Base-by-base conservation (phyloP, 805 yeast genomes). In the Wickerhamomyces strasburgensis region DNA sequence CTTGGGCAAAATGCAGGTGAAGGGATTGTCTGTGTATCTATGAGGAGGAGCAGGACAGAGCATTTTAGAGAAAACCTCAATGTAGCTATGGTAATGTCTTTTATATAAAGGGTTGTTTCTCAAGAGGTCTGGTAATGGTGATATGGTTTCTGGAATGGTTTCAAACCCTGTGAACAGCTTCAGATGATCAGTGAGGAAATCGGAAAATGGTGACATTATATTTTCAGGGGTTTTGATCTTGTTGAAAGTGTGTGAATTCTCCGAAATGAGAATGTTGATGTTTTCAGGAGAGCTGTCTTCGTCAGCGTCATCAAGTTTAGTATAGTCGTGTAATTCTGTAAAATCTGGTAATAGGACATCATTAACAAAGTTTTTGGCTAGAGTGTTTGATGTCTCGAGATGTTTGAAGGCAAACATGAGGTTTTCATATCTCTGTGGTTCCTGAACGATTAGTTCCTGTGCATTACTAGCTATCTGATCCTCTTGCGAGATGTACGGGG, bases 1-100 rank as follows among this genome's bases (percentile, higher is more conserved):
- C 47, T 72, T 73, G 0, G 93, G 90, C 10, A 84, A 57, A 6
- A 80, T 61, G 10, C 69, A 69, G 42, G 71, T 70, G 60, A 82
- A 83, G 0, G 94, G 94, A 47, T 81, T 79, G 13, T 73, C 75
- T 15, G 58, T 62, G 48, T 78, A 79, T 2, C 70, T 49, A 6
- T 64, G 53, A 3, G 72, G 63, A 8, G 85, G 85, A 0, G 84
- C 78, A 0, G 89, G 88, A 5, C 80, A 84, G 14, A 83, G 64
- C 18, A 70, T 62, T 26, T 67, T 67, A 2, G 89, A 73, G 0
- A 85, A 81, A 11, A 74, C 72, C 34, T 75, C 65, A 7, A 76
- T 58, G 65, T 74, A 84, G 44, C 78, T 78, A 43, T 78, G 77
- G 59, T 83, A 76, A 15, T 78, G 62, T 37, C 76, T 78, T 33